Conservation (phyloP, 2,329 filamentous ascomycete species). For the Coleophoma crateriformis region DNA sequence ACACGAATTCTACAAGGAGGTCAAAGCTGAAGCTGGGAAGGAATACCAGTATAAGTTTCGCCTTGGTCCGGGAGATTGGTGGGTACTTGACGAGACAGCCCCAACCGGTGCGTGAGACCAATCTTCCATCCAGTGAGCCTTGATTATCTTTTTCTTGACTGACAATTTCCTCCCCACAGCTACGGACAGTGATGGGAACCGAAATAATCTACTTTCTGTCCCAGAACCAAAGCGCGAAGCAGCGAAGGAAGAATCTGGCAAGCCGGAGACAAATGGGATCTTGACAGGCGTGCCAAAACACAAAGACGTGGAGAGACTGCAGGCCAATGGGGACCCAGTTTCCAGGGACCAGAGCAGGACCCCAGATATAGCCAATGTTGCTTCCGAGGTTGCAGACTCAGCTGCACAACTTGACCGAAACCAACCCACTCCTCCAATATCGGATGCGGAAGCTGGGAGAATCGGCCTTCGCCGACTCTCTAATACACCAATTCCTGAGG, state of each 20-base stretch:
- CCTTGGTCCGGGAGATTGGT: slow-evolving; percentile 61
- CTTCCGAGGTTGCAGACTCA: slow-evolving; percentile 21
- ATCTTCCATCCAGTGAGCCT: neutral
- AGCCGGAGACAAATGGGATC: slow-evolving; percentile 1
- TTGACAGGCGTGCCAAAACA: neutral
- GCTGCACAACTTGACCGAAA: slow-evolving; percentile 21
- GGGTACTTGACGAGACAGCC: slow-evolving; percentile 59
- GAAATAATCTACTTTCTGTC: slow-evolving; percentile 42
- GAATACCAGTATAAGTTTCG: slow-evolving; percentile 73
- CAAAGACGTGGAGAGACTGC: no score
- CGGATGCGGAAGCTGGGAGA: slow-evolving; percentile 25
- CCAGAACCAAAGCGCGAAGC: neutral
- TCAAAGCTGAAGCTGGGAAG: slow-evolving; percentile 48
- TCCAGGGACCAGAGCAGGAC: slow-evolving; percentile 13
- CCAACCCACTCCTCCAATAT: slow-evolving; percentile 23
- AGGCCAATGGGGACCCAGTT: no score
- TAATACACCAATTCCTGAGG: slow-evolving; percentile 32
- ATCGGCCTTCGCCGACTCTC: slow-evolving; percentile 27
- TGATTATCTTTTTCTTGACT: neutral
- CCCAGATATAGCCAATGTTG: slow-evolving; percentile 17
- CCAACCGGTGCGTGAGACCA: slow-evolving; percentile 45
- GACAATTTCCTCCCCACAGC: slow-evolving; percentile 24
- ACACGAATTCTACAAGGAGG: slow-evolving; percentile 50
- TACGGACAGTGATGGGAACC: slow-evolving; percentile 44
- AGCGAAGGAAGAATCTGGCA: slow-evolving; percentile 24